A percentile compares a stretch with the other conserved stretches of the same genome.
phyloP scores from a whole-genome alignment of 2,329 filamentous ascomycete species.

The Arthrobotrys pseudoclavata region DNA sequence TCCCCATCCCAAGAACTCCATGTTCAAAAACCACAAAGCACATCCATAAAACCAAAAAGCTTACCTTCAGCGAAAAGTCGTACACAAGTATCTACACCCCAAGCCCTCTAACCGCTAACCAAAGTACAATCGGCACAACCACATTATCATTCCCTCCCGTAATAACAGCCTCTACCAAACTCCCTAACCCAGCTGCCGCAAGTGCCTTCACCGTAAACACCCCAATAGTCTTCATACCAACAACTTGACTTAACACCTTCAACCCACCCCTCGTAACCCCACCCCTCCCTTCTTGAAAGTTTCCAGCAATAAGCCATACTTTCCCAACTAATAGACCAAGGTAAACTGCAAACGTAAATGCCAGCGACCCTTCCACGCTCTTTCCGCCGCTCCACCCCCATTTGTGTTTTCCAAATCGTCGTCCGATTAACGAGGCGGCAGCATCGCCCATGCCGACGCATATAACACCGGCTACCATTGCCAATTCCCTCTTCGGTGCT shows the following conservation, averaged over 20 bases:
- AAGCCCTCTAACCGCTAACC: conserved; percentile 88
- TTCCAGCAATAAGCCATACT: conserved; percentile 80
- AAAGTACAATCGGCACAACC: conserved; percentile 90
- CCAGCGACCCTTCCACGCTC: conserved; percentile 86
- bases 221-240: conserved; percentile 33
- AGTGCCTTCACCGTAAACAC: conserved; percentile 71
- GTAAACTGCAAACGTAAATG: conserved; percentile 85
- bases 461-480: conserved; percentile 91
- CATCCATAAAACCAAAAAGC: not conserved
- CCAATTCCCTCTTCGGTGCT: conserved; percentile 75
- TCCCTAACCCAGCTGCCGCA: conserved; percentile 82
- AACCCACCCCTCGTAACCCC: conserved; percentile 49
- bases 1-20: conserved; percentile 15
- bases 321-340: conserved; percentile 78
- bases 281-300: conserved; percentile 71
- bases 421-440: conserved; percentile 88
- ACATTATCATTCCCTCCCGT: conserved; percentile 99
- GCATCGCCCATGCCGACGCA: conserved; percentile 97
- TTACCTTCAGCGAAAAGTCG: conserved; percentile 10
- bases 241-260: conserved; percentile 39
- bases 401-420: conserved; percentile 86
- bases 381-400: conserved; percentile 98
- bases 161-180: conserved; percentile 92
- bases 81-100: conserved; percentile 68
- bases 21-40: conserved; percentile 8